Evolutionary conservation across 2,329 filamentous ascomycete genomes (phyloP).

Genomic region (Diaporthe vexans): DNA sequence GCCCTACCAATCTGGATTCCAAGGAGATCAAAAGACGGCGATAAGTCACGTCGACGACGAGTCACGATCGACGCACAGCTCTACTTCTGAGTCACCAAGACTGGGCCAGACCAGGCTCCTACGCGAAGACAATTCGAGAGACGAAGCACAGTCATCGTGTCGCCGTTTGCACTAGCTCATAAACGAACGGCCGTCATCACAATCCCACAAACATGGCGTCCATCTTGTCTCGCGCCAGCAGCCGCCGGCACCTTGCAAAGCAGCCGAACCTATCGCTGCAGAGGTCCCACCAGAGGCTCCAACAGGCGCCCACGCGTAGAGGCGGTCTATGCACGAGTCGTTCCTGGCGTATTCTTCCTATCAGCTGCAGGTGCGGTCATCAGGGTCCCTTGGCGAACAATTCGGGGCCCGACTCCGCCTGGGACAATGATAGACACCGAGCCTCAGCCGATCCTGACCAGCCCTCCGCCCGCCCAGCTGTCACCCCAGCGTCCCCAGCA

Average conservation of each 20-base stretch:
- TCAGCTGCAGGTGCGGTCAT: constrained; percentile 11
- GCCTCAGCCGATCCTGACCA: constrained; percentile 11
- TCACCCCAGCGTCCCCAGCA: constrained; percentile 17
- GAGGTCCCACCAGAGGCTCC: constrained; percentile 9
- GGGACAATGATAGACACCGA: constrained; percentile 1
- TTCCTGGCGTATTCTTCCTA: constrained; percentile 15
- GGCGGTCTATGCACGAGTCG: constrained; percentile 27
- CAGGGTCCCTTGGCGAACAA: constrained; percentile 23
- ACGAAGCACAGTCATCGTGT: constrained; percentile 13
- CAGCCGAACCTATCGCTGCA: constrained; percentile 18
- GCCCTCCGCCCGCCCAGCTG: constrained; percentile 10
- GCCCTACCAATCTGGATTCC: neutral
- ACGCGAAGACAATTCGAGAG: neutral
- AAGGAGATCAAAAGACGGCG: neutral
- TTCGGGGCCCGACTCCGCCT: constrained; percentile 27
- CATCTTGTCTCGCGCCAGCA: constrained; percentile 18
- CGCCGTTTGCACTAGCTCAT: constrained; percentile 4
- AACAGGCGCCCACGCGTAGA: constrained; percentile 14
- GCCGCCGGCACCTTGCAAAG: constrained; percentile 1
- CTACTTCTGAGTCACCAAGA: constrained; percentile 1
- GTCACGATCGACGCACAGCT: constrained; percentile 8
- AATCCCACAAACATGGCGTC: constrained; percentile 15
- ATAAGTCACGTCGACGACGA: neutral
- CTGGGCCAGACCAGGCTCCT: constrained; percentile 9
- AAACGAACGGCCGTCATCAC: neutral